Evolutionary conservation across 495 filamentous ascomycete species (phyloP).

Genomic region (Penicillium simplicissimum): DNA sequence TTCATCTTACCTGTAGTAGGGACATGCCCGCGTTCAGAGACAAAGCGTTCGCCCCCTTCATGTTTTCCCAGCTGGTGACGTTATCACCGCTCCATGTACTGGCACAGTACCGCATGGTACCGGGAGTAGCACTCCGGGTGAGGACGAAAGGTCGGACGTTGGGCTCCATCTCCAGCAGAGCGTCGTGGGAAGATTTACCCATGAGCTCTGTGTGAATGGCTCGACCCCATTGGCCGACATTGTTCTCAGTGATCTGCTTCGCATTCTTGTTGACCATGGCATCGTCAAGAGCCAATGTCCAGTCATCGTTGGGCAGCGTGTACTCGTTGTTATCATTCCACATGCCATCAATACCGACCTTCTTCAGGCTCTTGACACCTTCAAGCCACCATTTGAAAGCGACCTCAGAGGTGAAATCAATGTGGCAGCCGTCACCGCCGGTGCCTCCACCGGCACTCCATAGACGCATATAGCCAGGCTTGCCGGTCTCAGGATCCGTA

Average conservation of each 20-base stretch:
- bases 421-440: slow-evolving; percentile 66
- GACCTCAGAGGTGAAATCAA: slow-evolving; percentile 65
- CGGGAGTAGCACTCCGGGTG: slow-evolving; percentile 66
- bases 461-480: slow-evolving; percentile 57
- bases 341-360: slow-evolving; percentile 65
- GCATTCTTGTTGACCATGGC: slow-evolving; percentile 32
- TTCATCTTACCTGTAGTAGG: slow-evolving; percentile 39
- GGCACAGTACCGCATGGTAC: slow-evolving; percentile 64
- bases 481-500: slow-evolving; percentile 53
- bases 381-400: slow-evolving; percentile 72
- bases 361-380: slow-evolving; percentile 59
- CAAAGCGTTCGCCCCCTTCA: slow-evolving; percentile 67
- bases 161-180: slow-evolving; percentile 55
- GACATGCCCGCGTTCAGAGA: slow-evolving; percentile 67
- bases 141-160: slow-evolving; percentile 61
- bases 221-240: slow-evolving; percentile 64
- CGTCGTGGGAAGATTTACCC: slow-evolving; percentile 66
- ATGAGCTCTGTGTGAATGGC: slow-evolving; percentile 65
- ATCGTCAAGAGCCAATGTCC: slow-evolving; percentile 57
- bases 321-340: slow-evolving; percentile 82
- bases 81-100: slow-evolving; percentile 71
- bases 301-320: slow-evolving; percentile 63
- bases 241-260: slow-evolving; percentile 31
- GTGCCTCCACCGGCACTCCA: slow-evolving; percentile 70
- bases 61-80: slow-evolving; percentile 64